Evolutionary conservation across 2,329 filamentous ascomycete species (phyloP).

Genomic region (Trichoderma asperellum): DNA sequence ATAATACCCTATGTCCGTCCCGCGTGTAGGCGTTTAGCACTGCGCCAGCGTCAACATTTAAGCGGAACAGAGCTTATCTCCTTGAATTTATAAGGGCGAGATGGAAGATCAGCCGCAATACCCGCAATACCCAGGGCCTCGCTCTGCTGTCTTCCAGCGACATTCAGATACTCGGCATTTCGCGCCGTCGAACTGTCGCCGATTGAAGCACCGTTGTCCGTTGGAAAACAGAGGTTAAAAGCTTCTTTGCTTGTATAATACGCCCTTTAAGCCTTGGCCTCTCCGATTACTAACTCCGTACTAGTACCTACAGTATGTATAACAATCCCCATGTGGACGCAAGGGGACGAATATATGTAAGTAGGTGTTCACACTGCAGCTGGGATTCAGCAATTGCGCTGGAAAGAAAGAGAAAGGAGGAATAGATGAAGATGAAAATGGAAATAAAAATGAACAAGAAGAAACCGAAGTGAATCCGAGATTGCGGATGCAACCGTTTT

Average conservation of each 20-base stretch:
- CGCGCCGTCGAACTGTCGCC: neutral
- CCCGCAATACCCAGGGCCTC: slow-evolving; percentile 3
- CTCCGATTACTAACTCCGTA: neutral
- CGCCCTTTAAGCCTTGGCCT: neutral
- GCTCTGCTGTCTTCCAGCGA: neutral
- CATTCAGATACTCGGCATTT: neutral
- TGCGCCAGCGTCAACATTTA: neutral
- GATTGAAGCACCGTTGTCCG: neutral
- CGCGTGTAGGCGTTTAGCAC: neutral
- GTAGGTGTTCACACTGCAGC: neutral
- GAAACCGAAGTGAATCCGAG: neutral
- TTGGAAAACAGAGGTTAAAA: neutral
- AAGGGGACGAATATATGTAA: neutral
- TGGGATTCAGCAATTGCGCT: neutral
- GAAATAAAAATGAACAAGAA: neutral
- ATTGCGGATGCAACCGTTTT: neutral
- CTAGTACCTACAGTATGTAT: neutral
- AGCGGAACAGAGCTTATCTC: neutral
- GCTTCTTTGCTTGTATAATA: neutral
- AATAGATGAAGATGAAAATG: neutral
- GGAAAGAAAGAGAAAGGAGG: neutral
- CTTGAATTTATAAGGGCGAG: neutral
- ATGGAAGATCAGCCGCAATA: slow-evolving; percentile 9
- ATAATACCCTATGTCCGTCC: neutral
- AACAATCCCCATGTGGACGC: neutral